phyloP scores from a whole-genome alignment of 352 stramenopile species.

The Phytophthora sp. region DNA sequence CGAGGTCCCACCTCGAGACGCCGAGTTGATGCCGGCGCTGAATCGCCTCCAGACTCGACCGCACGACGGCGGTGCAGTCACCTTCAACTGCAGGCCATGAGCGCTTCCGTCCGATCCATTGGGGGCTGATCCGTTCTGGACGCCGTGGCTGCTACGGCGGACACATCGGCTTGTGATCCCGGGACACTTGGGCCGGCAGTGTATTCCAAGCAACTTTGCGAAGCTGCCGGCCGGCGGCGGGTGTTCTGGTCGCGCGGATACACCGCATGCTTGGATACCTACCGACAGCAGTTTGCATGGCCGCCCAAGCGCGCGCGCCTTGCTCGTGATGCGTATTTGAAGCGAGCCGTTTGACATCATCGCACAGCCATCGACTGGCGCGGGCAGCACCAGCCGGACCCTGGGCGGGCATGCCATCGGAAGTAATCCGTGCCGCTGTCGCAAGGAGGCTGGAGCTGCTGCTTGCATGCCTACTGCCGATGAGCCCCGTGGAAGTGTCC shows the following conservation, averaged over 20 bases:
- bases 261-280: slow-evolving; percentile 16
- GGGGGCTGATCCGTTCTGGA: slow-evolving; percentile 17
- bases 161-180: too few species aligned
- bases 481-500: too few species aligned
- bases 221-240: not conserved
- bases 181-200: too few species aligned
- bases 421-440: not conserved
- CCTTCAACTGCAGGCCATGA: slow-evolving; percentile 1
- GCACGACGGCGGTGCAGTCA: not conserved
- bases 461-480: too few species aligned
- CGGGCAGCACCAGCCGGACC: too few species aligned
- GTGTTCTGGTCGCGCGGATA: slow-evolving; percentile 17
- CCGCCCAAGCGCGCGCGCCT: not conserved
- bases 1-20: slow-evolving; percentile 18
- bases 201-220: too few species aligned
- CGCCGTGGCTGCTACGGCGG: not conserved
- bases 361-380: slow-evolving; percentile 4
- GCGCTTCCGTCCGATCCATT: too few species aligned
- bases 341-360: slow-evolving; percentile 18
- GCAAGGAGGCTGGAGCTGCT: not conserved
- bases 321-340: slow-evolving; percentile 14
- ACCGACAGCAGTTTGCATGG: slow-evolving; percentile 20
- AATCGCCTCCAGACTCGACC: slow-evolving; percentile 16
- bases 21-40: slow-evolving; percentile 8
- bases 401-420: not conserved